These are phyloP conservation scores for Coffea eugenioides DNA, from an alignment of 257 asterid genomes.

Conservation along the genomic window DNA sequence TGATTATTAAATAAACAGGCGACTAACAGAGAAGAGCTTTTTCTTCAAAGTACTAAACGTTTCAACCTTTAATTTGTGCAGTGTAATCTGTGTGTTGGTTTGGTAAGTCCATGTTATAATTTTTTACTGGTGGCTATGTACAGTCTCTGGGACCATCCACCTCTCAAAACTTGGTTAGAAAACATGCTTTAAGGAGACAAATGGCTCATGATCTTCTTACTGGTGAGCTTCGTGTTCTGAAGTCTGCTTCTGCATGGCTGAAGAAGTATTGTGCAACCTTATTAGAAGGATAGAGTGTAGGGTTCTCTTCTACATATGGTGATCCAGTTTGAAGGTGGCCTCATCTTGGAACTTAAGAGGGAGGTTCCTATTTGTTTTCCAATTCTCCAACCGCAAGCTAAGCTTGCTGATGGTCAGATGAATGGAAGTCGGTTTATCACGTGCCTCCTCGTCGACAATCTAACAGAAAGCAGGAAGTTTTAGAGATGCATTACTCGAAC, in stretches of 20 bases:
- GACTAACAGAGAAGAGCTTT: neutral
- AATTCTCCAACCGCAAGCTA: neutral
- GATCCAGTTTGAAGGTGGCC: neutral
- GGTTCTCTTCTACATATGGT: neutral
- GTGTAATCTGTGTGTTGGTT: neutral
- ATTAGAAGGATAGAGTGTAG: neutral
- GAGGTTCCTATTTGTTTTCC: neutral
- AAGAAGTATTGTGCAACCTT: conserved; percentile 46
- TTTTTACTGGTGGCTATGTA: neutral
- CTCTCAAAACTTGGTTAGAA: conserved; percentile 14
- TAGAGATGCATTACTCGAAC: neutral
- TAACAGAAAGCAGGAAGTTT: neutral
- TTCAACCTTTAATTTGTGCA: neutral
- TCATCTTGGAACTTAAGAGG: neutral
- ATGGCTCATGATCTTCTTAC: conserved; percentile 61
- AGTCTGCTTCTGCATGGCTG: conserved; percentile 79
- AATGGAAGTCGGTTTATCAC: neutral
- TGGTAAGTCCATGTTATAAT: conserved; percentile 2
- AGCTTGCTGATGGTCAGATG: conserved; percentile 1
- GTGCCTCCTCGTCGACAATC: neutral
- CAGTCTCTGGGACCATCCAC: conserved; percentile 29
- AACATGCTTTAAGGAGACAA: conserved; percentile 44
- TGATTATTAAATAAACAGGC: neutral
- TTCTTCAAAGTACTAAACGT: neutral
- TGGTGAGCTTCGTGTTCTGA: conserved; percentile 70